Evolutionary conservation across 257 asterid genomes (phyloP).

Genomic region (Cordia subcordata): DNA sequence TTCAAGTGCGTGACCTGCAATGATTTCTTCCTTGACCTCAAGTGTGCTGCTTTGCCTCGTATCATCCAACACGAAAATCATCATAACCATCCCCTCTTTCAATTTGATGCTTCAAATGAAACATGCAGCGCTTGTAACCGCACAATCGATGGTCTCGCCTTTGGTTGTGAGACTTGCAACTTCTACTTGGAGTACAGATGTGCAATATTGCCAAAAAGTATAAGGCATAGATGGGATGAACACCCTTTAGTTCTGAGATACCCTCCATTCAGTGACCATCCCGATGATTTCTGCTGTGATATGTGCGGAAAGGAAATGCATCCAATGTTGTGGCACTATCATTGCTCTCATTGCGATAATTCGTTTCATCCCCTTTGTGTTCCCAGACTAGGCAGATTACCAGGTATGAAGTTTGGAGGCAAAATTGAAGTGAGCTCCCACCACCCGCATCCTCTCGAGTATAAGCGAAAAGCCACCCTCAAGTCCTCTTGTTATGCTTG

Average conservation of each 20-base stretch:
- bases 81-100: slow-evolving; percentile 1
- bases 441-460: no score
- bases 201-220: neutral
- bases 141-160: neutral
- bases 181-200: neutral
- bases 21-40: neutral
- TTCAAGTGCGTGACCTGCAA: neutral
- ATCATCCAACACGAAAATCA: neutral
- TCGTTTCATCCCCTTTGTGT: slow-evolving; percentile 2
- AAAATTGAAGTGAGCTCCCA: no score
- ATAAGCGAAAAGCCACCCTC: no score
- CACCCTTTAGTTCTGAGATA: neutral
- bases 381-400: neutral
- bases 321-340: neutral
- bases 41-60: slow-evolving; percentile 3
- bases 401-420: neutral
- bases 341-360: slow-evolving; percentile 3
- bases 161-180: neutral
- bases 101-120: neutral
- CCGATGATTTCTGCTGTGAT: slow-evolving; percentile 8
- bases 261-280: neutral
- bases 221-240: slow-evolving; percentile 2
- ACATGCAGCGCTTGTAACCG: neutral
- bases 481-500: no score
- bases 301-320: slow-evolving; percentile 9